These are phyloP conservation scores for Gaultheria prostrata DNA, from an alignment of 148 eudicot genomes.

Conservation along the genomic window DNA sequence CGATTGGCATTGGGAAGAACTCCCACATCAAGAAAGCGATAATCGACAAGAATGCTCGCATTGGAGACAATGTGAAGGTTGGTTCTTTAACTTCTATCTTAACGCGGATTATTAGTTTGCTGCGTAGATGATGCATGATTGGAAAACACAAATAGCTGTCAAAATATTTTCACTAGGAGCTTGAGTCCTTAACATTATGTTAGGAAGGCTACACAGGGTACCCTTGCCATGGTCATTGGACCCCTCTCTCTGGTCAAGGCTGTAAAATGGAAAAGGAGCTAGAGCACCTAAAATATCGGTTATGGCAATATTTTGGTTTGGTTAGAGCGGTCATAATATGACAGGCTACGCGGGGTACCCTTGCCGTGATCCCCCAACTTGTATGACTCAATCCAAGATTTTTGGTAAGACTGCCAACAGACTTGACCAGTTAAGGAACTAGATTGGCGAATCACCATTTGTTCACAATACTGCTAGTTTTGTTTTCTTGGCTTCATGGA, in stretches of 20 bases:
- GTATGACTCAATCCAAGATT: too few relatives aligned
- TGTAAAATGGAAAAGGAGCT: not conserved
- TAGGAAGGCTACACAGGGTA: too few relatives aligned
- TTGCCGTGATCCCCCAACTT: too few relatives aligned
- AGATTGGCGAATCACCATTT: not conserved
- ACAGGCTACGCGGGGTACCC: too few relatives aligned
- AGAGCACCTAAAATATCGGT: too few relatives aligned
- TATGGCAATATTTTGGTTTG: too few relatives aligned
- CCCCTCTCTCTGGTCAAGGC: not conserved
- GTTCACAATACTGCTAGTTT: not conserved
- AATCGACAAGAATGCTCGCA: conserved; percentile 91
- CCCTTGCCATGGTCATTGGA: not conserved
- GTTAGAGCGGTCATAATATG: too few relatives aligned
- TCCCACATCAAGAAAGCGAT: conserved; percentile 88
- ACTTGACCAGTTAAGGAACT: not conserved
- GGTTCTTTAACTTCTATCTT: not conserved
- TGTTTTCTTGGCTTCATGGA: not conserved
- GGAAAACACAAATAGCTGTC: not conserved
- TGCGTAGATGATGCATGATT: not conserved
- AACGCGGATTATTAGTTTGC: not conserved
- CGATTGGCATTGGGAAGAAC: conserved; percentile 88
- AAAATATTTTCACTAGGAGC: not conserved
- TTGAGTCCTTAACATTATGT: not conserved
- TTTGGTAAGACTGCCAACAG: too few relatives aligned
- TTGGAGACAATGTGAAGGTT: conserved; percentile 87